phyloP scores from a whole-genome alignment of 2,329 filamentous ascomycete genomes.

The Magnaporthiopsis incrustans region DNA sequence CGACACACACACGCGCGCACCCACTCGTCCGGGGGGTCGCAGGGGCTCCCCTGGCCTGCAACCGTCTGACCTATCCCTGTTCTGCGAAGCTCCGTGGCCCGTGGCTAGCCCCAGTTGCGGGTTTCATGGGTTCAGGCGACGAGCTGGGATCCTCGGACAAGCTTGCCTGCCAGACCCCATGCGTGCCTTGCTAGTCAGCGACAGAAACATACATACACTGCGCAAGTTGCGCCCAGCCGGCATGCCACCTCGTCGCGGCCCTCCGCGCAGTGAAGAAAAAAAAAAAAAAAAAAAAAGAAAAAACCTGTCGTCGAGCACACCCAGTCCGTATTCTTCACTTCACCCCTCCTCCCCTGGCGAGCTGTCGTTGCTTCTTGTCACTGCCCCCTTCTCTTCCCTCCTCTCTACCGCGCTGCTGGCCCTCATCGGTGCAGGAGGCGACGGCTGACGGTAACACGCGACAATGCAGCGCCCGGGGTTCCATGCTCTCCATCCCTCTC shows the following conservation, averaged over 20 bases:
- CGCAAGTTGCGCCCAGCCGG: background rate
- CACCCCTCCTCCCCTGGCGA: background rate
- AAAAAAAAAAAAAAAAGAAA: background rate
- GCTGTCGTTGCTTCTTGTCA: background rate
- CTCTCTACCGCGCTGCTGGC: background rate
- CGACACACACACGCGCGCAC: background rate
- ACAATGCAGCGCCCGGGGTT: background rate
- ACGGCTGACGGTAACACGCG: background rate
- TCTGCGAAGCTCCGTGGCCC: background rate
- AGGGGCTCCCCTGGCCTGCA: background rate
- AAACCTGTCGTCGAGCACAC: background rate
- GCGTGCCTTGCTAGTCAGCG: background rate
- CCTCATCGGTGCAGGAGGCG: background rate
- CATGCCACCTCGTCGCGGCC: background rate
- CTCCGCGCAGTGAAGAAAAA: background rate
- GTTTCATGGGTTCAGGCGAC: background rate
- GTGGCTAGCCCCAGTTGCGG: background rate
- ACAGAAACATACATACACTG: background rate
- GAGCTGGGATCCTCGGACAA: background rate
- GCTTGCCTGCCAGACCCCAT: background rate
- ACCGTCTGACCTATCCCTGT: background rate
- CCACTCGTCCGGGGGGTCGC: too few species aligned
- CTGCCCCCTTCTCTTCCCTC: background rate
- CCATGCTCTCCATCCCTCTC: background rate
- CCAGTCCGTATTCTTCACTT: background rate